Evolutionary conservation across 352 stramenopile genomes (phyloP).

Genomic region (Phytophthora citricola): DNA sequence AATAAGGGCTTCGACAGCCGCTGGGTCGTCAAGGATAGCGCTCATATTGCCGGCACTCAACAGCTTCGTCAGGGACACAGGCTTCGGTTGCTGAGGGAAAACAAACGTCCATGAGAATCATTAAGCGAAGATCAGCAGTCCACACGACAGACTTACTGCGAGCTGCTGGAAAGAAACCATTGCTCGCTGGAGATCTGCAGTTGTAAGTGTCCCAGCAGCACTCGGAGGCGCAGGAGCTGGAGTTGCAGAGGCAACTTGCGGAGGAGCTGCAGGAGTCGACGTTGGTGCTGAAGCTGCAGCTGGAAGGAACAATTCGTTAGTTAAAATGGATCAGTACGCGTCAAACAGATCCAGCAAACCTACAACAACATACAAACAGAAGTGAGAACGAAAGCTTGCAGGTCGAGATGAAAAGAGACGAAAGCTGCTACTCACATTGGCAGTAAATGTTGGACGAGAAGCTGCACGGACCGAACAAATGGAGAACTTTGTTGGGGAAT

Average conservation of each 20-base stretch:
- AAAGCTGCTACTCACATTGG: conserved; percentile 31
- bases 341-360: conserved; percentile 12
- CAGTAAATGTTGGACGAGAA: conserved; percentile 19
- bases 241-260: conserved; percentile 8
- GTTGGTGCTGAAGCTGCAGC: conserved; percentile 14
- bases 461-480: conserved; percentile 31
- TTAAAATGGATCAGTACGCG: conserved; percentile 1
- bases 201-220: conserved; percentile 58
- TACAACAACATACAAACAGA: conserved; percentile 34
- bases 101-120: neutral
- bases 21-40: conserved; percentile 71
- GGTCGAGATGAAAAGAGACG: neutral
- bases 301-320: conserved; percentile 7
- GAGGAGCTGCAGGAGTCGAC: conserved; percentile 5
- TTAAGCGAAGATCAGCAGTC: conserved; percentile 1
- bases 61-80: conserved; percentile 68
- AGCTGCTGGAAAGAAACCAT: conserved; percentile 85
- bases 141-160: conserved; percentile 33
- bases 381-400: conserved; percentile 17
- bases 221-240: conserved; percentile 21
- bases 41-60: conserved; percentile 64
- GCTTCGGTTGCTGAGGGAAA: conserved; percentile 56
- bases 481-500: conserved; percentile 41
- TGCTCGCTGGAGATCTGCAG: conserved; percentile 85
- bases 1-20: conserved; percentile 60